Evolutionary conservation across 2,329 filamentous ascomycete species (phyloP).

Genomic region (Arachnomyces sp.): DNA sequence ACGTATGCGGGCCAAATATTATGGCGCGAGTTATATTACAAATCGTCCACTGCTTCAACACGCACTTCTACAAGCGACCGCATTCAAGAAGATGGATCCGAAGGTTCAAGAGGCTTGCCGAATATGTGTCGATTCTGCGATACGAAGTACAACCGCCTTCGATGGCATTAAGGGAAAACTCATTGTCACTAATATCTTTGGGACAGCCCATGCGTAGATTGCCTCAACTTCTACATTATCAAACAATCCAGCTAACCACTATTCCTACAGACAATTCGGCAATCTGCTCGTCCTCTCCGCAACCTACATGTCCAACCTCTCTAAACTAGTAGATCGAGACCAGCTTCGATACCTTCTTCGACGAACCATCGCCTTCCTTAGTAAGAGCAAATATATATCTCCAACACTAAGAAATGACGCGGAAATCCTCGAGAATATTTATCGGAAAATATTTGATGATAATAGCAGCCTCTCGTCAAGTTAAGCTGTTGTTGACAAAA

Average conservation of each 20-base stretch:
- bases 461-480: slow-evolving; percentile 4
- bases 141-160: slow-evolving; percentile 80
- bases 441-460: slow-evolving; percentile 36
- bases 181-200: slow-evolving; percentile 92
- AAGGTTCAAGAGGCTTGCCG: slow-evolving; percentile 48
- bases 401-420: slow-evolving; percentile 68
- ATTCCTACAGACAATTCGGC: slow-evolving; percentile 72
- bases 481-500: no score
- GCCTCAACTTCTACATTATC: slow-evolving; percentile 3
- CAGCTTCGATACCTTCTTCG: slow-evolving; percentile 54
- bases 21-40: slow-evolving; percentile 83
- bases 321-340: slow-evolving; percentile 47
- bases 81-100: slow-evolving; percentile 31
- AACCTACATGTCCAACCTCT: slow-evolving; percentile 61
- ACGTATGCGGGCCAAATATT: slow-evolving; percentile 85
- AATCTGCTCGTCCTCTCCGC: slow-evolving; percentile 88
- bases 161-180: slow-evolving; percentile 55
- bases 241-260: not conserved
- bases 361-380: slow-evolving; percentile 69
- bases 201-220: slow-evolving; percentile 92
- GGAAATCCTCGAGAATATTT: slow-evolving; percentile 56
- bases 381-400: slow-evolving; percentile 60
- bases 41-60: slow-evolving; percentile 67
- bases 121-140: slow-evolving; percentile 62
- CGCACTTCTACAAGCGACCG: slow-evolving; percentile 36